Conservation (phyloP, 2,329 filamentous ascomycete species). For the Ophiostoma australiae region DNA sequence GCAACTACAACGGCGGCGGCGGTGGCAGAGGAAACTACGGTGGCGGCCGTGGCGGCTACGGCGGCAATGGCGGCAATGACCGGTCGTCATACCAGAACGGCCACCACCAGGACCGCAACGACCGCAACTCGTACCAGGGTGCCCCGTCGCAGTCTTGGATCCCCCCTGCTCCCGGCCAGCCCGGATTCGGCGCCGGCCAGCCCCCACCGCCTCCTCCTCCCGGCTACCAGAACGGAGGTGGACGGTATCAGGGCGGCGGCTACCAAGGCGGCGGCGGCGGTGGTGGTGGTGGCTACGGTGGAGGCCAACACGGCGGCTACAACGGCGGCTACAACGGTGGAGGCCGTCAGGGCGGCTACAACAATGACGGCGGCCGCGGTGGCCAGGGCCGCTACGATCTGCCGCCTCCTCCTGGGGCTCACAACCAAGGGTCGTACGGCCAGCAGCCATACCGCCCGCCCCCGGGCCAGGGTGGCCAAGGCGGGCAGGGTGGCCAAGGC, state of each 20-base stretch:
- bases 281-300: constrained; percentile 10
- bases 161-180: constrained; percentile 44
- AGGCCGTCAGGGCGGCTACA: constrained; percentile 15
- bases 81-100: constrained; percentile 29
- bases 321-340: constrained; percentile 20
- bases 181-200: constrained; percentile 41
- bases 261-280: constrained; percentile 19
- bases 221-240: constrained; percentile 29
- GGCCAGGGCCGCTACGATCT: constrained; percentile 21
- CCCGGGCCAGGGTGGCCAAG: constrained; percentile 15
- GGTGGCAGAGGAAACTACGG: neutral
- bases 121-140: constrained; percentile 42
- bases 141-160: constrained; percentile 35
- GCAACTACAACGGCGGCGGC: constrained; percentile 4
- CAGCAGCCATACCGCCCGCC: constrained; percentile 25
- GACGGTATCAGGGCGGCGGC: constrained; percentile 5
- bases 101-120: constrained; percentile 31
- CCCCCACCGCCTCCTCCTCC: constrained; percentile 44
- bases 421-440: constrained; percentile 9
- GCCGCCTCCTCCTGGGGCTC: constrained; percentile 20
- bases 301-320: constrained; percentile 15
- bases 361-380: neutral
- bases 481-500: neutral
- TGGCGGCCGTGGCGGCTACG: neutral
- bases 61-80: neutral